These are phyloP conservation scores for Naegleria fowleri DNA, from an alignment of 208 protist genomes.

Conservation along the genomic window DNA sequence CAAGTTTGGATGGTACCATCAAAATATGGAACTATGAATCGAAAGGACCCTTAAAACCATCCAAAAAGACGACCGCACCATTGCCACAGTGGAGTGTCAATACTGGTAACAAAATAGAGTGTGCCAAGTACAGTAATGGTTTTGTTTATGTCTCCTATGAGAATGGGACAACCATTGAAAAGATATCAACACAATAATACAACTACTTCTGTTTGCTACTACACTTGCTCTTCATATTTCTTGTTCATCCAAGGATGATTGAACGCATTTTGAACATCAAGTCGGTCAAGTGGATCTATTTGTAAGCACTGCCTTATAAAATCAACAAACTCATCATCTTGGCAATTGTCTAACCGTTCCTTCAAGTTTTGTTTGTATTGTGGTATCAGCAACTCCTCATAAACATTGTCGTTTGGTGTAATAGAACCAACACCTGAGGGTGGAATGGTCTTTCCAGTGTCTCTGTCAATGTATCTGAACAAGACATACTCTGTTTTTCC, in stretches of 20 bases:
- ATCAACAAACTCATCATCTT: constrained; percentile 64
- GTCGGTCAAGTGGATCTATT: constrained; percentile 69
- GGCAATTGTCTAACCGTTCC: neutral
- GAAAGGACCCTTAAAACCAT: neutral
- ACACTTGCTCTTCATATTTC: constrained; percentile 35
- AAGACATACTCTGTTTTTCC: constrained; percentile 45
- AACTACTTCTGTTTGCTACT: neutral
- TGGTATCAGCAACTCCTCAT: neutral
- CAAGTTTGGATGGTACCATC: neutral
- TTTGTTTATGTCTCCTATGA: neutral
- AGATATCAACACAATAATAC: neutral
- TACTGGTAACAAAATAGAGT: neutral
- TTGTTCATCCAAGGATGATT: constrained; percentile 71
- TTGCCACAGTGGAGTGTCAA: too few species aligned
- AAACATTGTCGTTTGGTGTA: neutral
- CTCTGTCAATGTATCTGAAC: constrained; percentile 52
- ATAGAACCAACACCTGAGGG: neutral
- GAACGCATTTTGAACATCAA: constrained; percentile 65
- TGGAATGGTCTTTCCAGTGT: neutral
- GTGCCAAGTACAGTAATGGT: neutral
- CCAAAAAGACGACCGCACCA: neutral
- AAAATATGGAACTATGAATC: neutral
- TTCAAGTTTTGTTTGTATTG: neutral
- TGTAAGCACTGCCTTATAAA: constrained; percentile 75
- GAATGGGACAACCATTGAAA: neutral